These are phyloP conservation scores for Pyrus hybrid DNA, from an alignment of 331 rosid species.

Conservation along the genomic window DNA sequence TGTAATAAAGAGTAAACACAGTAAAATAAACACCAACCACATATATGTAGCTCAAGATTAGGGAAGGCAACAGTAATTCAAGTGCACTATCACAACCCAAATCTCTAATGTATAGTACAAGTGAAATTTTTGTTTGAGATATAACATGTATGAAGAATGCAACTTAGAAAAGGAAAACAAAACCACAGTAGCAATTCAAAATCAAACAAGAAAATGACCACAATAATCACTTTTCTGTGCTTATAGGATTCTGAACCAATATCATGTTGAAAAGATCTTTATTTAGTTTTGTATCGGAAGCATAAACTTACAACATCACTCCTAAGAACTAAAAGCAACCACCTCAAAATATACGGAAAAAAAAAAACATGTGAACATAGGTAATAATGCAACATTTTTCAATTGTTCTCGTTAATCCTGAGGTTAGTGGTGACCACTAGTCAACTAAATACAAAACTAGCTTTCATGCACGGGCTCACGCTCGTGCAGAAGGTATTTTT, in stretches of 20 bases:
- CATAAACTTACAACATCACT: neutral
- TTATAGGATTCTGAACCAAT: neutral
- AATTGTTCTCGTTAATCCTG: neutral
- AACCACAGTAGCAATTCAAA: neutral
- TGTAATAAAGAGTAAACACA: neutral
- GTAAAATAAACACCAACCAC: neutral
- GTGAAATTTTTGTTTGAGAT: conserved; percentile 16
- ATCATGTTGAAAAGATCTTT: neutral
- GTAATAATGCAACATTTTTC: neutral
- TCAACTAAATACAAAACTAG: neutral
- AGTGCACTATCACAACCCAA: conserved; percentile 34
- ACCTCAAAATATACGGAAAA: neutral
- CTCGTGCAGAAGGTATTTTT: too few species aligned
- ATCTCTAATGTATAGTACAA: conserved; percentile 56
- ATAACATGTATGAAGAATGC: neutral
- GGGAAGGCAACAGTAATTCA: neutral
- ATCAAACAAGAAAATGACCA: neutral
- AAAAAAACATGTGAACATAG: neutral
- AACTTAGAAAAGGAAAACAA: neutral
- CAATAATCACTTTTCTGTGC: neutral
- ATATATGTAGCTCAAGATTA: neutral
- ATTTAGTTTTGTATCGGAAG: neutral
- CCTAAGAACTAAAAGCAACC: neutral
- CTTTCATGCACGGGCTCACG: too few species aligned
- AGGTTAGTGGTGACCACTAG: neutral